Evolutionary conservation across 306 rosid species (phyloP).

Genomic region (Mimosa bimucronata): DNA sequence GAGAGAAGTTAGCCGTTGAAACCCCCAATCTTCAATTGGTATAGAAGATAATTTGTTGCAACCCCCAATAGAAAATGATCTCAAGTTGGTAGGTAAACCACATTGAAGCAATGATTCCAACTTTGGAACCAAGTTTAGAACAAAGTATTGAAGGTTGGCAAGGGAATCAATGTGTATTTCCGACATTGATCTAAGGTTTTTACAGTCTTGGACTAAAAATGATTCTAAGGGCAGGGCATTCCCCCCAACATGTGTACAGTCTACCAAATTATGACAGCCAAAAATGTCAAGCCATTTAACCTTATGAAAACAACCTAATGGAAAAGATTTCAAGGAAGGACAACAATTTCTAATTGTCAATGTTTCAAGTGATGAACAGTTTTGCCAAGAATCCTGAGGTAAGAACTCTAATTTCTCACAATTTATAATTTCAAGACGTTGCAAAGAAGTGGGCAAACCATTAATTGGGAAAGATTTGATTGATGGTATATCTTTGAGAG

Average conservation of each 20-base stretch:
- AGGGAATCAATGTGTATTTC: background rate
- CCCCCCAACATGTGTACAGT: background rate
- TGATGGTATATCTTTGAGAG: background rate
- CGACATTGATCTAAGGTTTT: background rate
- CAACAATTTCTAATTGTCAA: background rate
- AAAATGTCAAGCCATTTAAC: background rate
- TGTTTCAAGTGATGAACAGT: background rate
- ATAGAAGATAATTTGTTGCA: background rate
- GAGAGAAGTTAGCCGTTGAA: background rate
- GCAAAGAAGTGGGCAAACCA: constrained; percentile 4
- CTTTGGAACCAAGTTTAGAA: background rate
- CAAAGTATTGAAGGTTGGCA: background rate
- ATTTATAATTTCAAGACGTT: background rate
- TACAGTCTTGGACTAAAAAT: fast-evolving
- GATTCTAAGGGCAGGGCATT: no score
- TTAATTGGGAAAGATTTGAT: background rate
- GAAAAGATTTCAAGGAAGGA: background rate
- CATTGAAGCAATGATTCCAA: background rate
- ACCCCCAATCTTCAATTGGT: background rate
- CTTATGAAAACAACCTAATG: background rate
- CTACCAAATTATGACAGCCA: background rate
- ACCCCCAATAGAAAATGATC: background rate
- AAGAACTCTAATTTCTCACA: constrained; percentile 13
- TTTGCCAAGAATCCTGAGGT: background rate
- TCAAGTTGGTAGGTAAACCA: background rate